A percentile compares a stretch with the other conserved stretches of the same genome.
These are phyloP conservation scores for Hypoxylon cercidicola DNA, from an alignment of 495 filamentous ascomycete genomes.

Conservation along the genomic window DNA sequence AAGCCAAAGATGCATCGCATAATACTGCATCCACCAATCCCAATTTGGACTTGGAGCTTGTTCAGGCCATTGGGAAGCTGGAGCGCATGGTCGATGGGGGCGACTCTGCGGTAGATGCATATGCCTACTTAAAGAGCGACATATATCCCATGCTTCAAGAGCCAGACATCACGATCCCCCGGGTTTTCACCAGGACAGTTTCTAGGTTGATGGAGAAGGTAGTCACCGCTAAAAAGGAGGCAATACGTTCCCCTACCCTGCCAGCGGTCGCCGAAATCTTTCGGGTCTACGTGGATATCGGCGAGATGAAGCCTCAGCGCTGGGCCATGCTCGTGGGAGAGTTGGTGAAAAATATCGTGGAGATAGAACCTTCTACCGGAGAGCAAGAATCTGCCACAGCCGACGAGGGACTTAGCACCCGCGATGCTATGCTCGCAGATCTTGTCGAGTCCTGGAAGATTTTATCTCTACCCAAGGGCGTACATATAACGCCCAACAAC, in stretches of 20 bases:
- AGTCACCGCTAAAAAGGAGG: conserved; percentile 44
- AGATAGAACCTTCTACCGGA: conserved; percentile 38
- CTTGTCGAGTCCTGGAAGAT: conserved; percentile 54
- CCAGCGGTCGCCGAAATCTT: conserved; percentile 55
- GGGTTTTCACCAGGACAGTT: conserved; percentile 34
- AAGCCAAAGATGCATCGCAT: conserved; percentile 7
- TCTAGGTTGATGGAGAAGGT: conserved; percentile 43
- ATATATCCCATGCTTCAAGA: conserved; percentile 46
- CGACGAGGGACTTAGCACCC: conserved; percentile 41
- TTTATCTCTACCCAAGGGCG: conserved; percentile 41
- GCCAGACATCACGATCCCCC: conserved; percentile 29
- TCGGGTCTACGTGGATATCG: conserved; percentile 48
- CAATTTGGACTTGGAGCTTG: conserved; percentile 20
- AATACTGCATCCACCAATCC: not conserved
- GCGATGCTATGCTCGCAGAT: conserved; percentile 51
- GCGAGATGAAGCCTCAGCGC: conserved; percentile 38
- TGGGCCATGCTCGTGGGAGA: conserved; percentile 50
- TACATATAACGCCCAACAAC: conserved; percentile 6
- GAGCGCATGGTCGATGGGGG: conserved; percentile 49
- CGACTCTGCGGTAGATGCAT: conserved; percentile 45
- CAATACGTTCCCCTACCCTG: conserved; percentile 47
- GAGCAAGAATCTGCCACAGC: conserved; percentile 30
- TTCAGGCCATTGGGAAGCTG: conserved; percentile 47
- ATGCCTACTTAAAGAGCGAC: conserved; percentile 52
- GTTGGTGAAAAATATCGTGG: conserved; percentile 47